Evolutionary conservation across 805 yeast species (phyloP).

Genomic region (Wickerhamiella galacta): DNA sequence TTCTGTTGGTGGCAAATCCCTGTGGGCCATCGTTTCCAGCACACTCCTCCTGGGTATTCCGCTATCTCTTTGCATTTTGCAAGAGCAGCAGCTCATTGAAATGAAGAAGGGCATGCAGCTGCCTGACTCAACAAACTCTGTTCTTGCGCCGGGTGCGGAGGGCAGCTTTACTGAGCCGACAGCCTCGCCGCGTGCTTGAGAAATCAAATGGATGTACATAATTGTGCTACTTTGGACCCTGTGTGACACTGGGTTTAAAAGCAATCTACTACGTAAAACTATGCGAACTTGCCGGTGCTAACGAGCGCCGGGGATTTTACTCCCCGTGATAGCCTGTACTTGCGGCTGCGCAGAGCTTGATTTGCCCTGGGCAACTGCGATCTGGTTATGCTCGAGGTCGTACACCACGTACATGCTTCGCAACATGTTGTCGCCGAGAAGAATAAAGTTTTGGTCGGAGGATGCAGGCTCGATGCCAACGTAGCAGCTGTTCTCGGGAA

Average conservation of each 20-base stretch:
- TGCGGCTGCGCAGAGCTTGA: slow-evolving; percentile 12
- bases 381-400: slow-evolving; percentile 38
- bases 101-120: slow-evolving; percentile 78
- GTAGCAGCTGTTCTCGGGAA: slow-evolving; percentile 24
- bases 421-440: slow-evolving; percentile 48
- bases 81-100: slow-evolving; percentile 87
- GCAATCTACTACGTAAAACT: background rate
- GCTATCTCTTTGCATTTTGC: slow-evolving; percentile 67
- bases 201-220: too few species aligned
- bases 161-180: slow-evolving; percentile 20
- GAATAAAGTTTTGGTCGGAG: slow-evolving; percentile 21
- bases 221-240: background rate
- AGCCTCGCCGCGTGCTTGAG: too few species aligned
- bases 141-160: slow-evolving; percentile 23
- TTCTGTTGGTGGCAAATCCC: slow-evolving; percentile 49
- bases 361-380: slow-evolving; percentile 33
- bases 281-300: too few species aligned
- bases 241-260: background rate
- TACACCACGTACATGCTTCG: slow-evolving; percentile 45
- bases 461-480: slow-evolving; percentile 18
- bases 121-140: slow-evolving; percentile 16
- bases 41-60: slow-evolving; percentile 85
- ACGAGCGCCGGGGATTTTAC: slow-evolving; percentile 13
- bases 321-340: slow-evolving; percentile 16
- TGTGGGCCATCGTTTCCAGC: slow-evolving; percentile 78